Base-by-base conservation (phyloP, 441 rosid genomes). In the California macrophylla region DNA sequence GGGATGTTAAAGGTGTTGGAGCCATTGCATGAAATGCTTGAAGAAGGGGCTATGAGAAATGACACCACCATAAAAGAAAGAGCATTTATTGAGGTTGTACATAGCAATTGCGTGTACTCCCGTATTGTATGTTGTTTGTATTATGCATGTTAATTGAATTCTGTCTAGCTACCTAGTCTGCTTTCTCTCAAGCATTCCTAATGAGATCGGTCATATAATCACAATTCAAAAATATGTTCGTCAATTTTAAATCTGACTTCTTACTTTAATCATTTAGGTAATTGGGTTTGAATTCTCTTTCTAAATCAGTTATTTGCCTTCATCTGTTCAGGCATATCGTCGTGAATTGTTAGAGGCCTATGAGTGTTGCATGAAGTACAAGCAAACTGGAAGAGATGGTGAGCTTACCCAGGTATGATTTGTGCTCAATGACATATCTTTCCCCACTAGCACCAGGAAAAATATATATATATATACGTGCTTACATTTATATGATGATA, bases 1-100 rank as follows among this genome's bases (percentile, higher is more conserved):
- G 96, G 94, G 66, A 96, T 96, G 99, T 83, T 93, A 63, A 92
- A 96, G 76, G 96, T 83, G 21, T 85, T 96, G 83, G 99, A 93
- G 78, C 99, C 99, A 62, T 83, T 89, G 79, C 99, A 96, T 80
- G 87, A 83, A 76, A 87, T 87, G 89, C 96, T 96, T 0, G 91
- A 86, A 79, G 96, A 93, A 86, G 98, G 97, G 82, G 96, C 89
- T 72, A 85, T 70, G 81, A 85, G 81, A 79, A 90, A 83, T 75
- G 82, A 81, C 75, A 82, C 87, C 42, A 87, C 98, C 74, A 85
- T 85, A 79, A 92, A 86, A 81, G 99, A 96, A 85, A 83, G 90
- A 79, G 89, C 98, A 67, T 96, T 96, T 77, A 93, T 96, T 77
- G 98, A 96, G 99, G 99, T 92, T 66, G 21, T 69, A 60, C 28